Evolutionary conservation across 306 rosid species (phyloP).

Genomic region (Mucuna pruriens): DNA sequence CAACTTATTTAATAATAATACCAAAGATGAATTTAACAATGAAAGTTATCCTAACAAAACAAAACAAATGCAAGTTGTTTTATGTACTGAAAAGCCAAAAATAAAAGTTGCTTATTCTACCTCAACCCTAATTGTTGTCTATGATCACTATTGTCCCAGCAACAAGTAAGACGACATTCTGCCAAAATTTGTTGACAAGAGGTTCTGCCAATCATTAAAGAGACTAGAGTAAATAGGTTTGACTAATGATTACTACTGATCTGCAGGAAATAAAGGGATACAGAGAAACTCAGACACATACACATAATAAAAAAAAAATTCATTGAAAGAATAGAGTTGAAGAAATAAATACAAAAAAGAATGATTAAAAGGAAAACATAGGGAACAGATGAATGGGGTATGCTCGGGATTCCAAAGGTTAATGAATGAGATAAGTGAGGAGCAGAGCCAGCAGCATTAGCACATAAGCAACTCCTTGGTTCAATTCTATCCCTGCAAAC

Average conservation of each 20-base stretch:
- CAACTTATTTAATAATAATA: background rate
- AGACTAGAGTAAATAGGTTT: background rate
- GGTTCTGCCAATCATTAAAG: background rate
- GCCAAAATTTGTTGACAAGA: background rate
- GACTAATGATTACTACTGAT: no score
- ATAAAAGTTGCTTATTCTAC: no score
- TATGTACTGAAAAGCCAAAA: no score
- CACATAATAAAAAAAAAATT: constrained; percentile 40
- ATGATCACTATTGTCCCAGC: background rate
- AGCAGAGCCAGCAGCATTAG: constrained; percentile 54
- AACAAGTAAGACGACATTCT: background rate
- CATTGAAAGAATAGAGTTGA: constrained; percentile 44
- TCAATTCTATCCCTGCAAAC: constrained; percentile 49
- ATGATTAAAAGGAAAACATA: background rate
- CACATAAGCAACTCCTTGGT: constrained; percentile 55
- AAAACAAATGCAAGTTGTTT: constrained; percentile 33
- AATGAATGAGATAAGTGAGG: constrained; percentile 72
- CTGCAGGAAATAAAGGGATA: background rate
- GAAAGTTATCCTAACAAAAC: no score
- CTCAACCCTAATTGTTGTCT: background rate
- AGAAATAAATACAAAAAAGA: constrained; percentile 27
- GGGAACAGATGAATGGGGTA: constrained; percentile 22
- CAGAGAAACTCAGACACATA: background rate
- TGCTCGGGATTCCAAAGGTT: constrained; percentile 19
- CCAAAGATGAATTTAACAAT: constrained; percentile 1